Conservation (phyloP, 352 stramenopile species). For the Globisporangium lucens region DNA sequence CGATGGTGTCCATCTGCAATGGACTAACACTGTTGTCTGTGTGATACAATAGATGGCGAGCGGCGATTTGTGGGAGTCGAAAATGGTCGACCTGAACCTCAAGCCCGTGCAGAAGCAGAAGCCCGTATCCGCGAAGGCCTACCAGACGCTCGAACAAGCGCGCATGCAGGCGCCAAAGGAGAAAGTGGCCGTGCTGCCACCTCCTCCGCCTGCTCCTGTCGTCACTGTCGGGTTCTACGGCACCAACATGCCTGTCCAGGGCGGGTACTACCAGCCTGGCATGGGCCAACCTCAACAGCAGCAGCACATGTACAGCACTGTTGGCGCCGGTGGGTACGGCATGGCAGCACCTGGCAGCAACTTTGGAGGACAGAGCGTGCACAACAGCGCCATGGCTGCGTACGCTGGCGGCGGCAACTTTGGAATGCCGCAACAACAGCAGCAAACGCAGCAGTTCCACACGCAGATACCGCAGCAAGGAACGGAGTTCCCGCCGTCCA, state of each 20-base stretch:
- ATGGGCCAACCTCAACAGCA: conserved; percentile 29
- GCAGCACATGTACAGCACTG: conserved; percentile 37
- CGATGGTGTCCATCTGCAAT: background rate
- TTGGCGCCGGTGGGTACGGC: conserved; percentile 17
- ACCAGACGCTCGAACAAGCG: conserved; percentile 75
- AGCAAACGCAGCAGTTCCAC: conserved; percentile 38
- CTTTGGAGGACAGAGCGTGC: conserved; percentile 5
- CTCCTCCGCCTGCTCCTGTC: conserved; percentile 20
- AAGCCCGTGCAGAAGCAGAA: conserved; percentile 46
- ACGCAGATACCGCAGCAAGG: conserved; percentile 19
- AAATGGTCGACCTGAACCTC: conserved; percentile 76
- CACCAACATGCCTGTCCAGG: conserved; percentile 14
- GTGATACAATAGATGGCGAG: conserved; percentile 27
- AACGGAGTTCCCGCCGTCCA: conserved; percentile 21
- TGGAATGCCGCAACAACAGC: conserved; percentile 8
- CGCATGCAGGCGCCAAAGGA: conserved; percentile 53
- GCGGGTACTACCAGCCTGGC: conserved; percentile 25
- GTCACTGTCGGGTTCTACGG: conserved; percentile 23
- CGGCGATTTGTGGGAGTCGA: conserved; percentile 67
- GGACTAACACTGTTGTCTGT: conserved; percentile 1
- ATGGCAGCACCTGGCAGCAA: conserved; percentile 21
- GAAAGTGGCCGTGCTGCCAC: conserved; percentile 60
- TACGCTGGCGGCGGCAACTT: conserved; percentile 16
- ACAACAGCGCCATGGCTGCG: conserved; percentile 17
- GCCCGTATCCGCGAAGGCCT: conserved; percentile 39